Evolutionary conservation across 2,329 filamentous ascomycete genomes (phyloP), one percentile per base, ranked within the genome.

Genomic region (Dactylellina sp.): DNA sequence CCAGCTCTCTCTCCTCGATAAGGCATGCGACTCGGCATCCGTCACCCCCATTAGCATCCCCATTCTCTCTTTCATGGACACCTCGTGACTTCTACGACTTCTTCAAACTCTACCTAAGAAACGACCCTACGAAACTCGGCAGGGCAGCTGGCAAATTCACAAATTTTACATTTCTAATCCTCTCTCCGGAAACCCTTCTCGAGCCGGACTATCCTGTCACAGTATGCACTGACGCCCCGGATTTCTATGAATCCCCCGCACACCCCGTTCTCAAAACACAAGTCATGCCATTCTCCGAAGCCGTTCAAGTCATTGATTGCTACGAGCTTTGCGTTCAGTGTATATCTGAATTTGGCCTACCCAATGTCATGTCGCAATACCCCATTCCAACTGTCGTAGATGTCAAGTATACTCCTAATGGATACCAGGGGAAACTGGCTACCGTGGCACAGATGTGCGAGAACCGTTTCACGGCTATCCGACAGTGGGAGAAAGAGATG

Each of bases 261-360:
- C 32, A 35, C 28, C 52, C 52, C 12, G 35, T 56, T 7, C 14
- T 42, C 11, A 35, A 56, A 42, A 44, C 37, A 12, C 20, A 9
- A 6, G 53, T 42, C 5, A 32, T 32, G 28, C 28, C 28, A 9
- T 32, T 53, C 9, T 4, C 16, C n/a, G 42, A 61, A 16, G 57
- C 32, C 32, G 57, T 61, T 0, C 25, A 25, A 9, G 6, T 22
- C 24, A 25, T 61, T 16, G 57, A 61, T 18, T 16, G 20, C 11
- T 61, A 61, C 12, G 57, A 61, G 42, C 37, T 25, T 22, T 61
- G 57, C 32, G 22, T 61, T 16, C 42, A 37, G 24, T 50, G 57
- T 18, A 61, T 50, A 3, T 60, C 56, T 16, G 42, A 61, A 18
- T 50, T 35, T 20, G 42, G 16, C 3, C 25, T 32, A 7, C 6